These are phyloP conservation scores for Phyllachora maydis DNA, from an alignment of 2,329 filamentous ascomycete species.

Conservation along the genomic window DNA sequence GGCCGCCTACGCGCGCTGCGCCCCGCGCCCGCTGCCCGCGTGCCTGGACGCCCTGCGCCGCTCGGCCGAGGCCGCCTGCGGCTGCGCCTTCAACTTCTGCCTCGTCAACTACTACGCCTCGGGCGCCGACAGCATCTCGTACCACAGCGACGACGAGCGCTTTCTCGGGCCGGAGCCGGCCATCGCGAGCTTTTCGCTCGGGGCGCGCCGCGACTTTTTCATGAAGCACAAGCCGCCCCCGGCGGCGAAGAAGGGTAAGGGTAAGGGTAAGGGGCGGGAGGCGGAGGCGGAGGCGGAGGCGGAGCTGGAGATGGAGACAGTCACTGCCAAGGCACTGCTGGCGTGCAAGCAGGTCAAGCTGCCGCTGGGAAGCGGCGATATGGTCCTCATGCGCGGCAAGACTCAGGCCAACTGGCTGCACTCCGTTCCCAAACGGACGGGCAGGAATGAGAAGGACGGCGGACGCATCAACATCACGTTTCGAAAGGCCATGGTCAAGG, in stretches of 20 bases:
- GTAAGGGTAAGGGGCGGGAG: too few species aligned
- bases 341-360: slow-evolving; percentile 24
- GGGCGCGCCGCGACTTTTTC: slow-evolving; percentile 52
- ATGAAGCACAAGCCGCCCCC: slow-evolving; percentile 54
- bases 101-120: slow-evolving; percentile 71
- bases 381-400: slow-evolving; percentile 56
- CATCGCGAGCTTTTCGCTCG: slow-evolving; percentile 58
- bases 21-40: slow-evolving; percentile 48
- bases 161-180: slow-evolving; percentile 50
- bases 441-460: slow-evolving; percentile 38
- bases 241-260: slow-evolving; percentile 8
- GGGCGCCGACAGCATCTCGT: slow-evolving; percentile 57
- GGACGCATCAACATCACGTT: slow-evolving; percentile 64
- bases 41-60: slow-evolving; percentile 44
- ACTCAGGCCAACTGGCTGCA: slow-evolving; percentile 67
- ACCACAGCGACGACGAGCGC: slow-evolving; percentile 62
- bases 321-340: too few species aligned
- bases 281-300: too few species aligned
- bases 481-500: slow-evolving; percentile 46
- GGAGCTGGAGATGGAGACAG: too few species aligned
- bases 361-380: slow-evolving; percentile 45
- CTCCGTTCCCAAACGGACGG: slow-evolving; percentile 54
- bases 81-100: slow-evolving; percentile 55
- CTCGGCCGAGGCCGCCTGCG: slow-evolving; percentile 43
- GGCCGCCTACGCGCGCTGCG: slow-evolving; percentile 30